Base-by-base conservation (phyloP, 495 filamentous ascomycete genomes). In the Trichocladium uniseriatum region DNA sequence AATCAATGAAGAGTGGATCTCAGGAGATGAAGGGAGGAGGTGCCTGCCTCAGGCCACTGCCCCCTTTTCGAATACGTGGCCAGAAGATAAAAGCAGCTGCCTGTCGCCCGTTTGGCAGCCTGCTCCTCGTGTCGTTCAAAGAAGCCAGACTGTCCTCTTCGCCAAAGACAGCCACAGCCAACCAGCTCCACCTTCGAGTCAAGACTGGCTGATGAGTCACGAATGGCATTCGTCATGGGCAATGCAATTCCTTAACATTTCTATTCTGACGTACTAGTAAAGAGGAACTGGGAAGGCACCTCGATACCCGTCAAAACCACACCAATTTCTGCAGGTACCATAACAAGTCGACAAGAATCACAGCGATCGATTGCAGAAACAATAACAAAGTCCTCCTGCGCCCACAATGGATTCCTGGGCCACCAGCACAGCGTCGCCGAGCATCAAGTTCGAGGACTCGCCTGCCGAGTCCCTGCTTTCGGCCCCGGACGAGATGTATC, bases 391-490 rank as follows among this genome's bases (percentile, higher is more conserved):
- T 61, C 67, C 65, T 69, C 64, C 64, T 64, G 51, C 48, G 37
- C 28, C 40, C 42, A 58, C 54, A 10, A 72, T 73, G 70, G 64
- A 64, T 45, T 65, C 59, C 38, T 70, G 68, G 65, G 47, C 63
- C 56, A 40, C 56, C 45, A 59, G 65, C 62, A 60, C 64, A 11
- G 55, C 68, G 50, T 57, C 70, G 42, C 65, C 70, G 38, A 62
- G 54, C 52, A 57, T 73, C 61, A 74, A 75, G 61, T 72, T 72
- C 40, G 72, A 75, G 63, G 50, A 62, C 35, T 74, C 71, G 32
- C 70, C 70, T 6, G 57, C 72, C 54, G 76, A 79, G 57, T 76
- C 72, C 37, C 65, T 78, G 21, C 63, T 77, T 38, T 78, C 76
- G 6, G 67, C 69, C 2, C 74, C 76, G 6, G 71, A 69, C 54